Evolutionary conservation across 148 eudicot genomes (phyloP).

Genomic region (Amaranthus palmeri): DNA sequence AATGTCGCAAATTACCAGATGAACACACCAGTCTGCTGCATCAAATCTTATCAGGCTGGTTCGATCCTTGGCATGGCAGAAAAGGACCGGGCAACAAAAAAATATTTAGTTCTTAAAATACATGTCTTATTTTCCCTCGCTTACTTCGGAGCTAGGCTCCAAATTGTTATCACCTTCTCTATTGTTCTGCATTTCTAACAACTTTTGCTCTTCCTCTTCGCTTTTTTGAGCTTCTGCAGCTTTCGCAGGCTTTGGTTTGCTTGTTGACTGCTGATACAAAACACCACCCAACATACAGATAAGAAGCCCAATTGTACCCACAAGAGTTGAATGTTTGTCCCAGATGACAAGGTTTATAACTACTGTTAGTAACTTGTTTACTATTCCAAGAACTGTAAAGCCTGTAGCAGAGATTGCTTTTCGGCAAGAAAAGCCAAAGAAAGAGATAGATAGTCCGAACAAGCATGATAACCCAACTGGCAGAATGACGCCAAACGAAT

Average conservation of each 20-base stretch:
- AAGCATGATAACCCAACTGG: conserved; percentile 87
- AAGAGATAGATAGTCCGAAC: conserved; percentile 91
- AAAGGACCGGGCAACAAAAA: background rate
- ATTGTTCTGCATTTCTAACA: conserved; percentile 68
- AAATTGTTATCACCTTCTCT: conserved; percentile 24
- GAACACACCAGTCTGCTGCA: background rate
- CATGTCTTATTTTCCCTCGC: conserved; percentile 33
- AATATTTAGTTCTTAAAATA: background rate
- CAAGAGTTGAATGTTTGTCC: conserved; percentile 86
- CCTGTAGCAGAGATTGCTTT: conserved; percentile 95
- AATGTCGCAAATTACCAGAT: background rate
- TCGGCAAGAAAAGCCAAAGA: conserved; percentile 93
- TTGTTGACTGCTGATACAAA: conserved; percentile 79
- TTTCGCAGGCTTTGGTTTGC: conserved; percentile 47
- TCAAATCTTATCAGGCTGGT: background rate
- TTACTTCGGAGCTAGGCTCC: conserved; percentile 29
- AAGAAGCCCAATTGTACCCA: conserved; percentile 85
- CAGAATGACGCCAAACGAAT: conserved; percentile 64
- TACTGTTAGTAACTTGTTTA: conserved; percentile 83
- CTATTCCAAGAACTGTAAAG: conserved; percentile 93
- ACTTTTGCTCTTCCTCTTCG: conserved; percentile 60
- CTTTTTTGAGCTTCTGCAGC: conserved; percentile 36
- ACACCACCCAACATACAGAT: conserved; percentile 93
- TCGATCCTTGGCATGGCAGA: background rate
- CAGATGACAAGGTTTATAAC: conserved; percentile 80